Evolutionary conservation across 805 yeast genomes (phyloP), one percentile per base, ranked within the genome.

Genomic region (Kodamaea neixiangensis): DNA sequence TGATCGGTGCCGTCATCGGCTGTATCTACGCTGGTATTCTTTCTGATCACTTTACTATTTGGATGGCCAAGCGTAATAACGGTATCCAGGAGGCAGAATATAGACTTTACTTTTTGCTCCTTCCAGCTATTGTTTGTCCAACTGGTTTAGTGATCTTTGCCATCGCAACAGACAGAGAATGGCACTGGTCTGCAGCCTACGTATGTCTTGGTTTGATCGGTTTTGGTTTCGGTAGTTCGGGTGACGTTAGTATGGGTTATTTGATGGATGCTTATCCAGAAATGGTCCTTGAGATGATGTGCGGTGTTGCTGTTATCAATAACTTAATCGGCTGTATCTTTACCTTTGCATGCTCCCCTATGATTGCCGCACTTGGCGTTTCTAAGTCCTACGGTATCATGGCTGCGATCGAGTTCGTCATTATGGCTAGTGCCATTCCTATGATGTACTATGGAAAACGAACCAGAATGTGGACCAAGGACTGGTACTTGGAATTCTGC

Each of bases 201-300:
- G 74, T 81, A 21, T 87, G 87, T 0, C 67, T 85, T 37, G 89
- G 83, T 0, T 78, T 84, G 57, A 77, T 84, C 53, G 89, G 89
- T 0, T 81, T 83, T 53, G 85, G 87, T 1, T 84, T 83, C 71
- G 89, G 88, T 60, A 80, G 86, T 47, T 79, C 86, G 11, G 89
- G 89, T 61, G 90, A 86, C 62, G 80, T 83, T 47, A 83, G 87
- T 34, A 78, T 85, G 82, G 75, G 82, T 0, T 84, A 84, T 52
- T 69, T 82, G 54, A 83, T 84, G 87, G 86, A 82, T 55, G 72
- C 83, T 5, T 85, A 84, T 54, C 88, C 89, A 1, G 88, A 82
- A 42, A 79, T 84, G 78, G 82, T 84, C 49, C 70, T 84, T 56
- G 88, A 84, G 66, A 85, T 86, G 57, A 83, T 85, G 87, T 83